Evolutionary conservation across 2,329 filamentous ascomycete species (phyloP).

Genomic region (Scedosporium dehoogii): DNA sequence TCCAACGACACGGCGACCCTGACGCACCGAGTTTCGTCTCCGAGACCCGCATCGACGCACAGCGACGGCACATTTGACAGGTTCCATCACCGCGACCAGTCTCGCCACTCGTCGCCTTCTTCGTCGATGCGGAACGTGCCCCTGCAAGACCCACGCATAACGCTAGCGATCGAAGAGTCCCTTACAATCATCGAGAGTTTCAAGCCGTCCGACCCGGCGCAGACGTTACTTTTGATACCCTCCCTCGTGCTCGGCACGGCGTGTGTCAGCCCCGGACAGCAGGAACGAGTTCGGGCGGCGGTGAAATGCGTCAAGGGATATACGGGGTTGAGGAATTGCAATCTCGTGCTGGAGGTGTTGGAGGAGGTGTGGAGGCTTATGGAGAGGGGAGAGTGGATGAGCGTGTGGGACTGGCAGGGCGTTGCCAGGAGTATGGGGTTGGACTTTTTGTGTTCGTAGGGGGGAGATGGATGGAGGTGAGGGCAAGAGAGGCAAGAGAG

Average conservation of each 20-base stretch:
- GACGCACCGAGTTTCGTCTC: conserved; percentile 11
- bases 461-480: background rate
- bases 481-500: background rate
- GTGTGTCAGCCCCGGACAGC: conserved; percentile 42
- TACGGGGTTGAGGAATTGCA: conserved; percentile 49
- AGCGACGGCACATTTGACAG: conserved; percentile 12
- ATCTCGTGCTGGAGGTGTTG: conserved; percentile 42
- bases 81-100: background rate
- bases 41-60: conserved; percentile 30
- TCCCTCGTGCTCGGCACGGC: conserved; percentile 52
- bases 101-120: conserved; percentile 29
- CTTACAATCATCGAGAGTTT: conserved; percentile 45
- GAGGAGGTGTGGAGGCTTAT: conserved; percentile 51
- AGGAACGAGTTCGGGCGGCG: conserved; percentile 39
- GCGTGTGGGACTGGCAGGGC: conserved; percentile 56
- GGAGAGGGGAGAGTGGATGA: conserved; percentile 45
- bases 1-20: conserved; percentile 18
- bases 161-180: conserved; percentile 45
- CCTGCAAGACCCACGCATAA: conserved; percentile 41
- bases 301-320: conserved; percentile 44
- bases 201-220: conserved; percentile 45
- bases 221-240: conserved; percentile 50
- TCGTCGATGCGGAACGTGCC: conserved; percentile 33
- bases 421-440: conserved; percentile 42
- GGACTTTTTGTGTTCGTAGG: conserved; percentile 43